A percentile compares a stretch with the other conserved stretches of the same genome.
phyloP scores from a whole-genome alignment of 129 eudicot species.

The Artemisia argyi region DNA sequence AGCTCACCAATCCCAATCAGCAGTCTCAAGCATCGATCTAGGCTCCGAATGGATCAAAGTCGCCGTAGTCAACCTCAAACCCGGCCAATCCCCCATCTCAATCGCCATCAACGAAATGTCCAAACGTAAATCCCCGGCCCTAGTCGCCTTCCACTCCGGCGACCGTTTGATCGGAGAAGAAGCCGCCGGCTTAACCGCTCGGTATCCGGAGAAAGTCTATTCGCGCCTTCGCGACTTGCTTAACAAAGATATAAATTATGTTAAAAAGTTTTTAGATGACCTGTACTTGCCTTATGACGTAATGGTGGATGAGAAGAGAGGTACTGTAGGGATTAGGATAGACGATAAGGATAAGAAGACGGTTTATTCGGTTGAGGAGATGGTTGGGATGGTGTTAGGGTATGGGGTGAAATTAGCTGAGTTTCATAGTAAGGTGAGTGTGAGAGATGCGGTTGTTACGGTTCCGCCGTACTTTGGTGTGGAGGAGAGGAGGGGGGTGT shows the following conservation, averaged over 20 bases:
- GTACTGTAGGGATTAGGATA: slow-evolving; percentile 44
- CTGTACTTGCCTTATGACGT: slow-evolving; percentile 59
- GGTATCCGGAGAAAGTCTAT: slow-evolving; percentile 80
- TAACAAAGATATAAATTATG: slow-evolving; percentile 47
- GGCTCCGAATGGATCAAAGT: slow-evolving; percentile 96
- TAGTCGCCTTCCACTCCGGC: slow-evolving; percentile 69
- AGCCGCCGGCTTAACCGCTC: slow-evolving; percentile 68
- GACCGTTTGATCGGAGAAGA: slow-evolving; percentile 90
- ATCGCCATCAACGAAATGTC: slow-evolving; percentile 99
- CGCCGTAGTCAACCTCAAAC: slow-evolving; percentile 91
- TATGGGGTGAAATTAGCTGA: slow-evolving; percentile 75
- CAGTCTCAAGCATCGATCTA: slow-evolving; percentile 94
- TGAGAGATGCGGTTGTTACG: slow-evolving; percentile 81
- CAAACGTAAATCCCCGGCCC: slow-evolving; percentile 82
- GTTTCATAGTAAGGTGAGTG: slow-evolving; percentile 62
- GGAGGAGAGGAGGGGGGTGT: slow-evolving; percentile 75
- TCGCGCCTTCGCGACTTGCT: slow-evolving; percentile 64
- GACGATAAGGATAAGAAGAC: slow-evolving; percentile 56
- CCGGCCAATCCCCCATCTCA: slow-evolving; percentile 87
- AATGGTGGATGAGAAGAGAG: slow-evolving; percentile 42
- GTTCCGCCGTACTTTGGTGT: slow-evolving; percentile 96
- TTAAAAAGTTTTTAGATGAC: slow-evolving; percentile 30
- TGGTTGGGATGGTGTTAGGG: slow-evolving; percentile 71
- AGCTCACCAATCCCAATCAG: slow-evolving; percentile 48
- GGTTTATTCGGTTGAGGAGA: slow-evolving; percentile 75